These are phyloP conservation scores for Salvia miltiorrhiza DNA, from an alignment of 257 asterid genomes.

Conservation along the genomic window DNA sequence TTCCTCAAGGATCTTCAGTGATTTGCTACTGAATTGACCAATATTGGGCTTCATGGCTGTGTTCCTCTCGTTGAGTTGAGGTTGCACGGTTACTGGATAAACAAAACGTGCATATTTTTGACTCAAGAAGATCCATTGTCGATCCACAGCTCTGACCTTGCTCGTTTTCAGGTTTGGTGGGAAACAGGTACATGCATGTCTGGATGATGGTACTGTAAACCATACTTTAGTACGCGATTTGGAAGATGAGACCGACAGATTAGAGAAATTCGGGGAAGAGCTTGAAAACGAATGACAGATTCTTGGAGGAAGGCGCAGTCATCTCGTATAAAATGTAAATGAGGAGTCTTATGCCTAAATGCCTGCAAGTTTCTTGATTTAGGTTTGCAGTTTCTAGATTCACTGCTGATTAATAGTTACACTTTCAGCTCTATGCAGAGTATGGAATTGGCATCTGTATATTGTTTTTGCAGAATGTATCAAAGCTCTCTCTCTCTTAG, in stretches of 20 bases:
- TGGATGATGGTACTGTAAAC: slow-evolving; percentile 81
- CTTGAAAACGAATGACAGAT: slow-evolving; percentile 63
- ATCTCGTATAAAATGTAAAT: slow-evolving; percentile 2
- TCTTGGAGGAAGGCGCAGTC: background rate
- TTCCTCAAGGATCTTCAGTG: too few species aligned
- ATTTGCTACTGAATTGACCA: too few species aligned
- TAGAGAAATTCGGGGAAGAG: slow-evolving; percentile 89
- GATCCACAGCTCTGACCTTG: background rate
- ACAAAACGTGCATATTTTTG: background rate
- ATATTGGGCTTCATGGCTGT: background rate
- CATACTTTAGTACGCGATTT: slow-evolving; percentile 75
- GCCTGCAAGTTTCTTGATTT: background rate
- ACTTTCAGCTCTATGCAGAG: slow-evolving; percentile 11
- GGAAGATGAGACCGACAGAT: slow-evolving; percentile 80
- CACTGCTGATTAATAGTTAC: background rate
- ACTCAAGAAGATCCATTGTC: background rate
- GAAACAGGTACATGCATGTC: slow-evolving; percentile 65
- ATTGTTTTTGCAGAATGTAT: slow-evolving; percentile 18
- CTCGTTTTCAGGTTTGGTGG: slow-evolving; percentile 72
- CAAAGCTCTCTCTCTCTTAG: background rate
- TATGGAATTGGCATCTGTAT: slow-evolving; percentile 18
- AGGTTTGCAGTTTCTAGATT: slow-evolving; percentile 15
- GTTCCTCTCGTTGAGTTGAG: background rate
- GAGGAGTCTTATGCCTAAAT: slow-evolving; percentile 21
- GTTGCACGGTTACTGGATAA: background rate